Percentiles rank a stretch among this genome's conserved stretches.
Evolutionary conservation across 2,329 filamentous ascomycete genomes (phyloP).

Genomic region (Xylariaceae sp.): DNA sequence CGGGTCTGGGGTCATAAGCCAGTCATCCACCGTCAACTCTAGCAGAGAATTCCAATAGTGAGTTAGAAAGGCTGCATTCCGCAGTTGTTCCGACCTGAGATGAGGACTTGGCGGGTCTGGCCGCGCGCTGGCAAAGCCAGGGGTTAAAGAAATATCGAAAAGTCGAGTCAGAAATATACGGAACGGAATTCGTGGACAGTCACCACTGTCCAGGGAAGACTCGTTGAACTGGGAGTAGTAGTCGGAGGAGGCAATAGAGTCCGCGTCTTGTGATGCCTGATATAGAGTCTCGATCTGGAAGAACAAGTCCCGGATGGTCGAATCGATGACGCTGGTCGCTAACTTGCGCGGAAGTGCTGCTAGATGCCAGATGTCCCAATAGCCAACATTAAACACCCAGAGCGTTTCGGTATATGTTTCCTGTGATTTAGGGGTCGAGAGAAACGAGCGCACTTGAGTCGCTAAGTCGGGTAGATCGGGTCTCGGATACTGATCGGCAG

Average conservation of each 20-base stretch:
- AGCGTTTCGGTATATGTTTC: slow-evolving; percentile 42
- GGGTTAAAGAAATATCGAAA: slow-evolving; percentile 50
- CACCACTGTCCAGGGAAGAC: slow-evolving; percentile 17
- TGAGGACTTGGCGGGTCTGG: slow-evolving; percentile 41
- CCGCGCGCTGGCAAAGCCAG: slow-evolving; percentile 46
- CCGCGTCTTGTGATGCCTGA: slow-evolving; percentile 36
- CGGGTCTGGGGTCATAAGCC: slow-evolving; percentile 36
- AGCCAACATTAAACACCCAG: slow-evolving; percentile 50
- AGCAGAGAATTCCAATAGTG: slow-evolving; percentile 46
- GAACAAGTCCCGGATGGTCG: slow-evolving; percentile 39
- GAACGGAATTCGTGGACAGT: slow-evolving; percentile 34
- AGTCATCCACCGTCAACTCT: slow-evolving; percentile 37
- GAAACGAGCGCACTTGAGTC: slow-evolving; percentile 42
- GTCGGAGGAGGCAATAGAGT: slow-evolving; percentile 44
- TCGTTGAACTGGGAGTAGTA: slow-evolving; percentile 34
- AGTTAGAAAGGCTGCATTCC: slow-evolving; percentile 49
- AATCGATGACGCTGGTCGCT: slow-evolving; percentile 36
- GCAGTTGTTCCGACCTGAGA: slow-evolving; percentile 46
- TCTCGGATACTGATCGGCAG: slow-evolving; percentile 40
- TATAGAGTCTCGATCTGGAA: slow-evolving; percentile 45
- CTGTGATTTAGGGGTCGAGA: slow-evolving; percentile 35
- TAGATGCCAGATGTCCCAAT: slow-evolving; percentile 51
- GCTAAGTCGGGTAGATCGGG: slow-evolving; percentile 38
- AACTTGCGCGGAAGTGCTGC: slow-evolving; percentile 41
- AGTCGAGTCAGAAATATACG: slow-evolving; percentile 47